Evolutionary conservation across 169 alveolate genomes (phyloP), one percentile per base, ranked within the genome.

Genomic region (Cryptosporidium ryanae): DNA sequence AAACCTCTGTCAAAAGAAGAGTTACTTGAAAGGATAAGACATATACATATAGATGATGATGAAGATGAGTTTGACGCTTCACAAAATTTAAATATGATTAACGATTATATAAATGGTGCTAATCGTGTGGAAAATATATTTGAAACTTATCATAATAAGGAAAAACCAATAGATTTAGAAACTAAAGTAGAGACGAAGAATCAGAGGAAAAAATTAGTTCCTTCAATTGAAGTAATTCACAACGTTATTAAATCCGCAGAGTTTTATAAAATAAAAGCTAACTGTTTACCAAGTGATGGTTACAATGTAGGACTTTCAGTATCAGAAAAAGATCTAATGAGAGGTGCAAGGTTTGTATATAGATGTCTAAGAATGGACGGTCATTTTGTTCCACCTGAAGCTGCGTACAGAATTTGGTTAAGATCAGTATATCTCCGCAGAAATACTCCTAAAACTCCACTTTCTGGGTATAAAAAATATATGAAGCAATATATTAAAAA

Each of bases 331-430:
- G 87, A 76, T 6, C 15, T 61, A 38, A 57, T 76, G 87, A 54
- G 27, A 25, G 87, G 87, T 38, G 87, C 87, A 3, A 29, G 87
- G 63, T 76, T 76, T 31, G 87, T 76, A 10, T 76, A 76, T 61
- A 76, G 87, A 29, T 76, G 87, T 23, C 87, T 76, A 23, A 76
- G 87, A 23, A 76, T 76, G 87, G 87, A 57, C 59, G 71, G 71
- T n/a, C 87, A 76, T 23, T 76, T 76, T 76, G 59, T 76, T 15
- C 38, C 63, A 2, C 76, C 87, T 57, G 27, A 44, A 38, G 59
- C 71, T 18, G 87, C 87, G 59, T 76, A 59, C 34, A 76, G 71
- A 76, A 76, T 76, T 15, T 76, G 87, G 87, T 27, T 76, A 18
- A 55, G 87, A 55, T 76, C 87, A 6, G 59, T 43, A 59, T 76